Base-by-base conservation (phyloP, 1,284 basidiomycete genomes). In the Sparassis latifolia region DNA sequence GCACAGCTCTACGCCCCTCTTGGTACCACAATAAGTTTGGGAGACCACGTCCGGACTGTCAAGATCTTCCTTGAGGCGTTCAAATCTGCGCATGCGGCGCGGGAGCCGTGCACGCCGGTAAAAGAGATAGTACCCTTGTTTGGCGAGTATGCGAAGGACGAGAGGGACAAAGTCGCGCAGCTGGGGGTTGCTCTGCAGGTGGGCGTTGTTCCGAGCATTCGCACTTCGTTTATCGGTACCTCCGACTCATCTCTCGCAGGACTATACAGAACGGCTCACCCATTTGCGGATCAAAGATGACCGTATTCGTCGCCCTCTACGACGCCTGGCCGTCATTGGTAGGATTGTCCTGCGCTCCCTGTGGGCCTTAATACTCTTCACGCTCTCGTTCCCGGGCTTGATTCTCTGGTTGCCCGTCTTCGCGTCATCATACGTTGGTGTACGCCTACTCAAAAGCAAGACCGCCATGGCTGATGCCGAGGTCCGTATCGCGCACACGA, bases 401-500 rank as follows among this genome's bases (percentile, higher is more conserved):
- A 48, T 86, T 47, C 75, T 97, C 54, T 87, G 92, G 92, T 56
- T 85, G 49, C 82, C 89, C 6, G 69, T 93, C 47, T 85, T 93
- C 66, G 48, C 71, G 53, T 78, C 86, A 46, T 80, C 86, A 9
- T 76, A 81, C 58, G 76, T 80, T 60, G 79, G 78, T 9, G 80
- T 84, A 31, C 76, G 75, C 60, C 81, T 82, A 55, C 83, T 86
- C 75, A 83, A 85, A 67, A 84, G 82, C 66, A 84, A 77, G 0
- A 88, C 88, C 0, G 88, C 88, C 0, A 75, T 86, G 33, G 87
- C 84, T 71, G 85, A 91, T 60, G 89, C 86, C 0, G 89, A 79
- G 75, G 89, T 91, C 60, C 89, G 92, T 66, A 89, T 93, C 56
- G 89, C 90, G 3, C 89, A 93, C 63, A 89, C 89, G 63, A 93